A percentile compares a stretch with the other conserved stretches of the same genome.
Conservation (phyloP, 2,329 filamentous ascomycete genomes). For the Sphaerulina musiva region DNA sequence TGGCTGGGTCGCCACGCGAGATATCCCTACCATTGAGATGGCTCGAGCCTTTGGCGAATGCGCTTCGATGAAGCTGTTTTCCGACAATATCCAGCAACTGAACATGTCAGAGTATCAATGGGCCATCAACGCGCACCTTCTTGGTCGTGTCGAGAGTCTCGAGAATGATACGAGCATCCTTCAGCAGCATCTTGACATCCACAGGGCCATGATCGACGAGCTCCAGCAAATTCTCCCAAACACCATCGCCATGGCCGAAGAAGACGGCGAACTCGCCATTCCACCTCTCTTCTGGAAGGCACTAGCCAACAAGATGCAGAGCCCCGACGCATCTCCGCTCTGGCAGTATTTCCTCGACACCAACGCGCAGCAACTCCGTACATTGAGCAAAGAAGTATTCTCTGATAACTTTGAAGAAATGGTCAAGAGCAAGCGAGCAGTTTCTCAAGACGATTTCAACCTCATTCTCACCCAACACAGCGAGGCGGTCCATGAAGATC, state of each 20-base stretch:
- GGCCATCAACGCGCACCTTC: constrained; percentile 10
- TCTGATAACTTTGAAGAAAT: constrained; percentile 12
- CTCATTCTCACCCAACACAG: constrained; percentile 5
- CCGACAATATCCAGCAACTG: constrained; percentile 4
- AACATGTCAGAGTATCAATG: constrained; percentile 5
- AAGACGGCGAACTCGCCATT: constrained; percentile 49
- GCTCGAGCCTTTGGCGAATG: too few species aligned
- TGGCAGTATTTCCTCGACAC: constrained; percentile 28
- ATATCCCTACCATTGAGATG: background rate
- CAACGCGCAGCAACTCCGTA: constrained; percentile 36
- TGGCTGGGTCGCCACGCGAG: background rate
- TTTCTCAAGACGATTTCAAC: constrained; percentile 18
- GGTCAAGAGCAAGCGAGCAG: constrained; percentile 13
- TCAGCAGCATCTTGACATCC: background rate
- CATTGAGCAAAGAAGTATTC: constrained; percentile 34
- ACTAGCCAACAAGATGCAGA: constrained; percentile 49
- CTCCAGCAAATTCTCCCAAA: constrained; percentile 8
- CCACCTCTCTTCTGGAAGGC: constrained; percentile 60
- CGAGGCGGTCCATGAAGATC: constrained; percentile 11
- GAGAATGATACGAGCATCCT: constrained; percentile 3
- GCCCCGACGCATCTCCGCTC: constrained; percentile 38
- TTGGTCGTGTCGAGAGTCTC: constrained; percentile 2
- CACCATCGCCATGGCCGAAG: background rate
- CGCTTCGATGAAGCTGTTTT: background rate
- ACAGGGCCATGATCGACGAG: constrained; percentile 7